These are phyloP conservation scores for Umbellularia californica DNA, from an alignment of 164 flowering plant species.

Conservation along the genomic window DNA sequence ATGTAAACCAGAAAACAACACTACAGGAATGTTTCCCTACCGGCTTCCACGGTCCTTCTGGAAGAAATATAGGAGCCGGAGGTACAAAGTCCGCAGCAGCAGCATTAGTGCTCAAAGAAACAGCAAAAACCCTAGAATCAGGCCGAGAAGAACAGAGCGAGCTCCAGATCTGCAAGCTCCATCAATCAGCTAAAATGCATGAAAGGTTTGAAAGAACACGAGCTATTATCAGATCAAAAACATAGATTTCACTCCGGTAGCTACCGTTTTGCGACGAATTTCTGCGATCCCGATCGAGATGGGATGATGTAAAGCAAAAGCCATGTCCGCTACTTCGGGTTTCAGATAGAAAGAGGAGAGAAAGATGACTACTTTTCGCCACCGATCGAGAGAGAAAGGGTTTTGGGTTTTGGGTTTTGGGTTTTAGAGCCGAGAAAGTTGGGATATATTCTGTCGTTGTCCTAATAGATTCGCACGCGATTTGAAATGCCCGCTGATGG, in stretches of 20 bases:
- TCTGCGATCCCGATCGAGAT: slow-evolving; percentile 16
- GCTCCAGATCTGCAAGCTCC: slow-evolving; percentile 23
- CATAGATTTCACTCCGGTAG: background rate
- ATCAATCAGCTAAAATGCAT: background rate
- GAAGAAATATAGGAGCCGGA: slow-evolving; percentile 78
- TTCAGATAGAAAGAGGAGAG: too few relatives aligned
- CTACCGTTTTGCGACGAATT: slow-evolving; percentile 14
- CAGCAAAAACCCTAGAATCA: slow-evolving; percentile 25
- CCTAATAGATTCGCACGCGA: too few relatives aligned
- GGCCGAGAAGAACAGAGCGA: slow-evolving; percentile 17
- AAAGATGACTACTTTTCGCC: background rate
- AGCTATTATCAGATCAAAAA: background rate
- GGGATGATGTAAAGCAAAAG: slow-evolving; percentile 7
- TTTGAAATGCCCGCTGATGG: too few relatives aligned
- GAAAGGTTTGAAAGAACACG: background rate
- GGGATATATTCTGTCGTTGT: background rate
- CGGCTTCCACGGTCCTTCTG: slow-evolving; percentile 91
- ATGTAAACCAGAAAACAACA: background rate
- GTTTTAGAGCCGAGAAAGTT: background rate
- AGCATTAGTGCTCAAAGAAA: slow-evolving; percentile 28
- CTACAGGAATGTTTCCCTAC: slow-evolving; percentile 24
- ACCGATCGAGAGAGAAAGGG: background rate
- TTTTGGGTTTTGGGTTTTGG: too few relatives aligned
- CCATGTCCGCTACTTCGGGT: slow-evolving; percentile 3
- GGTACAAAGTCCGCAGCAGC: slow-evolving; percentile 53